Evolutionary conservation across 805 yeast species (phyloP), one percentile per base, ranked within the genome.

Genomic region (Blastobotrys terrestris): DNA sequence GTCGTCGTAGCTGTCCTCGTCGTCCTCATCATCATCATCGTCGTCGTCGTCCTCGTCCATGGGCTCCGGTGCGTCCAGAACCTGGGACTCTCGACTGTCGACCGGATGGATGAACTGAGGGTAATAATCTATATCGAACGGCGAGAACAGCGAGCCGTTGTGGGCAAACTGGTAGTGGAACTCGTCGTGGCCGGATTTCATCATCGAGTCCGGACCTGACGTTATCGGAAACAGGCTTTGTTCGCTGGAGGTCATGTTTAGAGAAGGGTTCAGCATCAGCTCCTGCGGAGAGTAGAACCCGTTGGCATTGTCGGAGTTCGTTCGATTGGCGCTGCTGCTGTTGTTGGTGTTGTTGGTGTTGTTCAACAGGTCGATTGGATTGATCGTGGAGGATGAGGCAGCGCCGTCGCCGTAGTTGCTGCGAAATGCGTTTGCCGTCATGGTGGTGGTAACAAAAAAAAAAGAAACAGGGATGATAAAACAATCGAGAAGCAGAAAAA

Each of bases 31-130:
- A 26, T 57, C 60, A 18, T 20, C 59, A 20, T 58, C 60, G 15
- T 57, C 59, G 11, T 56, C 58, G 20, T 56, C 60, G 40, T 56
- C 59, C 13, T 56, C 61, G 31, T 53, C 55, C 46, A 44, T 31
- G 41, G 40, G 45, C 31, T 49, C 55, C 13, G 48, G 52, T 16
- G 40, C 46, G 39, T 44, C 49, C 15, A 15, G 31, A 19, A 44
- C 18, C 48, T 42, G 18, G 3, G 39, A 15, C 39, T 52, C 51
- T 16, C n/a, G 26, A 18, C 22, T 16, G 31, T 42, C 46, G 6
- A 22, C 26, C 31, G 53, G 48, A 19, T 51, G 31, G 16, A 47
- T 47, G 39, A 51, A 48, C 47, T 48, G 52, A 21, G 50, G 46
- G 42, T 50, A 49, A 18, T 48, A 39, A 18, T 49, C 49, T 35